These are phyloP conservation scores for Coleophoma crateriformis DNA, from an alignment of 2,329 filamentous ascomycete genomes.

Conservation along the genomic window DNA sequence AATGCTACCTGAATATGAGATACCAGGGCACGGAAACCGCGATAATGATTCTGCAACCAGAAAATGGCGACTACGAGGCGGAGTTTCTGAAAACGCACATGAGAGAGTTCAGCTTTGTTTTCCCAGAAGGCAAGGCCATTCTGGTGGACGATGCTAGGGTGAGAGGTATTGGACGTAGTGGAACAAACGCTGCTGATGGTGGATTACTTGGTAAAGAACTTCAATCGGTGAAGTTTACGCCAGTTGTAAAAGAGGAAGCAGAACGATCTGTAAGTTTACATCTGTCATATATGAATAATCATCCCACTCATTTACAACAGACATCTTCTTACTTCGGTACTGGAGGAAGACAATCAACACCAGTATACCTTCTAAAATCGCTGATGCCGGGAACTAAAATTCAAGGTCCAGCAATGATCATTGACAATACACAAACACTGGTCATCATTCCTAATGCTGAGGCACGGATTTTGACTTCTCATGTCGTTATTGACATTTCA, in stretches of 20 bases:
- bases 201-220: conserved; percentile 1
- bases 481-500: conserved; percentile 68
- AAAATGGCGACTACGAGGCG: conserved; percentile 59
- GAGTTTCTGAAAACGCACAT: conserved; percentile 81
- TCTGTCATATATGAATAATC: no score
- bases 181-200: not conserved
- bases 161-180: conserved; percentile 61
- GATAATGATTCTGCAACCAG: conserved; percentile 77
- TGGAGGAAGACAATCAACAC: conserved; percentile 38
- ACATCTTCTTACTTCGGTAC: not conserved
- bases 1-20: conserved; percentile 88
- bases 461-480: conserved; percentile 55
- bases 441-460: conserved; percentile 56
- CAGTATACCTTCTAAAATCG: conserved; percentile 73
- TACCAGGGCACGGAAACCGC: conserved; percentile 85
- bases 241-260: not conserved
- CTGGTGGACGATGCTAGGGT: conserved; percentile 84
- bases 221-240: not conserved
- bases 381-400: conserved; percentile 66
- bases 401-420: conserved; percentile 75
- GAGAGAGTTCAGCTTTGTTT: conserved; percentile 83
- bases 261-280: not conserved
- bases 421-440: conserved; percentile 83
- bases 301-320: not conserved
- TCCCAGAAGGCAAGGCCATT: conserved; percentile 70